phyloP scores from a whole-genome alignment of 805 yeast genomes.

The Ogataea polymorpha region DNA sequence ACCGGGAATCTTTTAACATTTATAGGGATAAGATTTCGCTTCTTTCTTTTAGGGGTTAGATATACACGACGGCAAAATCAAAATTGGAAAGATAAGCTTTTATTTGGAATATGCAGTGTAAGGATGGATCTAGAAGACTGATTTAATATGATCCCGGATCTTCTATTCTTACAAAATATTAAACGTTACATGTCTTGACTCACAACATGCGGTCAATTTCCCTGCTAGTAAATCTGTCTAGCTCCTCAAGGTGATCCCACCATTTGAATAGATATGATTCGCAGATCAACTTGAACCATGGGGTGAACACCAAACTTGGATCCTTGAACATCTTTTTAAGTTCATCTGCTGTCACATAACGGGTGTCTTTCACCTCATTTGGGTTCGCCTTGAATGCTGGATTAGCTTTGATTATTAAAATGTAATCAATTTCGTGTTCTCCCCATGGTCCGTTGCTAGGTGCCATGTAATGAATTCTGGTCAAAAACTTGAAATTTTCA shows the following conservation, averaged over 20 bases:
- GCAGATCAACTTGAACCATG: conserved; percentile 97
- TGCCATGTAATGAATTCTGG: conserved; percentile 93
- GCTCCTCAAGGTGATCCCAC: conserved; percentile 78
- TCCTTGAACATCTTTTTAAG: conserved; percentile 77
- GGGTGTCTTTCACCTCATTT: conserved; percentile 82
- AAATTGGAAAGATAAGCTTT: conserved; percentile 1
- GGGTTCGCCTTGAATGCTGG: conserved; percentile 51
- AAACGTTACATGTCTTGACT: not conserved
- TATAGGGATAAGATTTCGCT: not conserved
- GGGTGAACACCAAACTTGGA: conserved; percentile 68
- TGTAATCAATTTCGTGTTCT: conserved; percentile 96
- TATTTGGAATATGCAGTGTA: not conserved
- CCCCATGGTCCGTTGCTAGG: conserved; percentile 85
- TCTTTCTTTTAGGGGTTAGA: not conserved
- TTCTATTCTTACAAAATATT: conserved; percentile 14
- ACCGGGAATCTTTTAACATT: not conserved
- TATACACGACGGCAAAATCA: not conserved
- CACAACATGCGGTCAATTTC: conserved; percentile 44
- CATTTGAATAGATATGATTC: conserved; percentile 86
- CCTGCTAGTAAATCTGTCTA: conserved; percentile 48
- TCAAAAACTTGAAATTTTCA: conserved; percentile 73
- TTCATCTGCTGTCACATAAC: conserved; percentile 67
- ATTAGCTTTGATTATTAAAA: conserved; percentile 66
- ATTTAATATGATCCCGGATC: not conserved
- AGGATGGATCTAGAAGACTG: not conserved